Evolutionary conservation across 768 basidiomycete species (phyloP), one percentile per base, ranked within the genome.

Genomic region (Lentinula edodes): DNA sequence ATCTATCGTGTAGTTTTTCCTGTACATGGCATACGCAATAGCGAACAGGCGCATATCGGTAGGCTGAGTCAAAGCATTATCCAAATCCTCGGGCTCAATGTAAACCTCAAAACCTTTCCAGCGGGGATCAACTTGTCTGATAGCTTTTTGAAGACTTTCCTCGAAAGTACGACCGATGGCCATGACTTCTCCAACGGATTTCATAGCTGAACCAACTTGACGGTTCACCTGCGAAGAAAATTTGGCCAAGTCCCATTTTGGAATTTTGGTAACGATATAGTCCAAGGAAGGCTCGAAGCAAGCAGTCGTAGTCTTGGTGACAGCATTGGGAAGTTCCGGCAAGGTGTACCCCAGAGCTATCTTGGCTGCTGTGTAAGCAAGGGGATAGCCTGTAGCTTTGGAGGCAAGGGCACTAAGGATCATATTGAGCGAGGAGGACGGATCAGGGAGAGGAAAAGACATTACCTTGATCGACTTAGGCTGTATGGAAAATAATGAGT

Each of bases 151-250:
- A 70, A 99, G 80, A 69, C 91, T 93, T 74, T 99, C 97, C 75
- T 99, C 97, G 67, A 98, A 99, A 1, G 97, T 99, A 66, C 97
- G 90, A 41, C 97, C 97, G 68, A 99, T 98, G 66, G 96, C 96
- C 97, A 99, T 99, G 70, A 99, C 96, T 74, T 99, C 97, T 59
- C 97, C 97, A 59, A 99, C 97, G 15, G 93, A 95, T 76, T 99
- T 99, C 97, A 99, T 98, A 16, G 96, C 86, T 2, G 95, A 98
- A 28, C 96, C 97, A 58, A 98, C 87, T 71, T 93, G 88, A 64
- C 96, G 89, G 71, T 96, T 88, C 62, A 98, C 97, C 69, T 96
- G 92, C 43, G 88, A 77, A 20, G 90, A 90, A 81, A 99, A 98
- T 75, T 99, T 99, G 66, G 95, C 95, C 60, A 99, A 80, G 77